Percentiles rank a stretch among this genome's conserved stretches.
Evolutionary conservation across 1,284 basidiomycete species (phyloP).

Genomic region (Leccinum variabile): DNA sequence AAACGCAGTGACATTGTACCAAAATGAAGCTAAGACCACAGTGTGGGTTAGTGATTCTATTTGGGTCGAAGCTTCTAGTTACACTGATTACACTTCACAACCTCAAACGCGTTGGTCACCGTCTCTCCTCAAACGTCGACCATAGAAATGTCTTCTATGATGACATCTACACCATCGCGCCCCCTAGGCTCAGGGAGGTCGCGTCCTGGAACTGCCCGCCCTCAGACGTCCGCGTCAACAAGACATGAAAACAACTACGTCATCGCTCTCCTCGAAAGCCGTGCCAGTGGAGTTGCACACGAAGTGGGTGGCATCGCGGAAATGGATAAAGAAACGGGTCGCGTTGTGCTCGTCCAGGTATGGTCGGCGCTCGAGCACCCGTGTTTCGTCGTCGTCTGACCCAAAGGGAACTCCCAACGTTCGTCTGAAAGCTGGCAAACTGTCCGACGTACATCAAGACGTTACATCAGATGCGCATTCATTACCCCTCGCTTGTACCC

Average conservation of each 20-base stretch:
- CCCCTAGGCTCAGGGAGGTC: slow-evolving; percentile 18
- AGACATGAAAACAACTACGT: slow-evolving; percentile 59
- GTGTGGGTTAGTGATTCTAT: background rate
- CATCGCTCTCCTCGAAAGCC: slow-evolving; percentile 72
- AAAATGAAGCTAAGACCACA: background rate
- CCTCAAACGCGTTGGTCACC: background rate
- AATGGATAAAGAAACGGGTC: slow-evolving; percentile 78
- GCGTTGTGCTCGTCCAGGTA: slow-evolving; percentile 72
- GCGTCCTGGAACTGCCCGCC: slow-evolving; percentile 62
- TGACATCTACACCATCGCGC: slow-evolving; percentile 20
- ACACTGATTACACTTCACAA: background rate
- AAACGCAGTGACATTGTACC: background rate
- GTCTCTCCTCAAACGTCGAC: background rate
- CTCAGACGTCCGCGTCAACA: slow-evolving; percentile 60
- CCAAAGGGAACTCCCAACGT: background rate
- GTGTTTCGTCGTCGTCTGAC: slow-evolving; percentile 1
- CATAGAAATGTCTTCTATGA: slow-evolving; percentile 1
- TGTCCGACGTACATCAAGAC: slow-evolving; percentile 86
- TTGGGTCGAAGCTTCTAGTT: background rate
- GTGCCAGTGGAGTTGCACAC: slow-evolving; percentile 58
- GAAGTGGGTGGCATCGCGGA: slow-evolving; percentile 82
- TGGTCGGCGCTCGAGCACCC: slow-evolving; percentile 7
- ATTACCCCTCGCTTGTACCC: slow-evolving; percentile 74
- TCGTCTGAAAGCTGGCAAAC: slow-evolving; percentile 66
- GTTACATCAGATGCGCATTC: slow-evolving; percentile 80